Base-by-base conservation (phyloP, 202 grass and related monocot species). In the Setaria viridis region DNA sequence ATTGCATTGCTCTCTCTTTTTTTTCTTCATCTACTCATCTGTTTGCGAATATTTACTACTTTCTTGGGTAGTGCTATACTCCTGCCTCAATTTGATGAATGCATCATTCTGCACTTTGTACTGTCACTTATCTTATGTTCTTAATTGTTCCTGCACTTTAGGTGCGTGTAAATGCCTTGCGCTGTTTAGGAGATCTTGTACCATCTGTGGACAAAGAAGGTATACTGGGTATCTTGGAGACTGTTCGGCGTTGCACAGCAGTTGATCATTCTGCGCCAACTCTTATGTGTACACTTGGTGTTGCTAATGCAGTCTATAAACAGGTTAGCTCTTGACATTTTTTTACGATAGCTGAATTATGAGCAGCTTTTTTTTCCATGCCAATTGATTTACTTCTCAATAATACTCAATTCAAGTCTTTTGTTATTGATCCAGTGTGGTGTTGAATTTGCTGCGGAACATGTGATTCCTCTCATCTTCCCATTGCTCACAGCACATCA, bases 251-350 rank as follows among this genome's bases (percentile, higher is more conserved):
- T 59, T 99, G 97, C 86, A 99, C 97, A 68, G 66, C 87, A 57
- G 97, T 99, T 87, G 97, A 99, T 82, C 94, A 91, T 74, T 90
- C 97, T 72, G 94, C 92, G 9, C 97, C 97, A 57, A 99, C 97
- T 53, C 97, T 99, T 71, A 99, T 99, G 97, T 99, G 97, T 76
- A 97, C 92, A 59, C 85, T 99, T 80, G 97, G 97, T 74, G 97
- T 99, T 73, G 92, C 94, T 77, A 99, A 90, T 89, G 88, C 94
- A 50, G 93, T 99, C 76, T 97, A 81, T 89, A 99, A 93, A 87
- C 91, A 99, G 89, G 97, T 99, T 90, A 73, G n/a, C 89, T 58
- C 32, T 74, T 56, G 16, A 54, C 34, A 19, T 6, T 37, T 57
- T 82, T 39, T 73, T 63, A 63, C 53, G 62, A 42, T 77, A 3